A percentile compares a stretch with the other conserved stretches of the same genome.
phyloP scores from a whole-genome alignment of 257 asterid genomes.

The Fraxinus cuspidata region DNA sequence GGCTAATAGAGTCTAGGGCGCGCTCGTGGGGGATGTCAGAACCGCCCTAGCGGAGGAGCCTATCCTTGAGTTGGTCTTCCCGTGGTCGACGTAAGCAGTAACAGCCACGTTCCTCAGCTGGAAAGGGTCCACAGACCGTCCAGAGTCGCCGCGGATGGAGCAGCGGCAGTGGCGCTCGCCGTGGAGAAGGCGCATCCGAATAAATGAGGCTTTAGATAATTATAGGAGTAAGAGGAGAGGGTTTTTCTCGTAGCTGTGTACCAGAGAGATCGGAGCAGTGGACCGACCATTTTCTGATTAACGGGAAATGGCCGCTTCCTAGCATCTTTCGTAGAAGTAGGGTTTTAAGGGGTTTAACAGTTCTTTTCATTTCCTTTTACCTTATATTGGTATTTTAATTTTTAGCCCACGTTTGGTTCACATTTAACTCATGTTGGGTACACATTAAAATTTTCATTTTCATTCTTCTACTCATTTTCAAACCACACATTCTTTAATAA shows the following conservation, averaged over 20 bases:
- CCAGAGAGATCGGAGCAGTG: conserved; percentile 61
- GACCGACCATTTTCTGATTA: conserved; percentile 52
- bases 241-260: conserved; percentile 43
- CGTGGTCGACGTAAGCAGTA: conserved; percentile 95
- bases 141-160: conserved; percentile 38
- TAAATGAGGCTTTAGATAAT: conserved; percentile 29
- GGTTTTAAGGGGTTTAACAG: conserved; percentile 24
- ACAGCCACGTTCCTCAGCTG: conserved; percentile 88
- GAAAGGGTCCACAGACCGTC: conserved; percentile 51
- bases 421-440: too few relatives aligned
- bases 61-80: conserved; percentile 97
- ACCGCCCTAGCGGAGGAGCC: conserved; percentile 96
- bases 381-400: too few relatives aligned
- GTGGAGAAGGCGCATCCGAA: conserved; percentile 52
- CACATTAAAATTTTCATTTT: too few relatives aligned
- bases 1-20: conserved; percentile 84
- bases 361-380: not conserved
- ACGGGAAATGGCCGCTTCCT: not conserved
- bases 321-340: not conserved
- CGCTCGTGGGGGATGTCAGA: conserved; percentile 96
- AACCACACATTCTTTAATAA: too few relatives aligned
- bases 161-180: conserved; percentile 45
- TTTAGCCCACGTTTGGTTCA: too few relatives aligned
- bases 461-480: too few relatives aligned
- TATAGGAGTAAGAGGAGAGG: conserved; percentile 18